Percentiles rank a stretch among this genome's conserved stretches.
phyloP scores from a whole-genome alignment of 305 asterid genomes.

The Fraxinus sp. region DNA sequence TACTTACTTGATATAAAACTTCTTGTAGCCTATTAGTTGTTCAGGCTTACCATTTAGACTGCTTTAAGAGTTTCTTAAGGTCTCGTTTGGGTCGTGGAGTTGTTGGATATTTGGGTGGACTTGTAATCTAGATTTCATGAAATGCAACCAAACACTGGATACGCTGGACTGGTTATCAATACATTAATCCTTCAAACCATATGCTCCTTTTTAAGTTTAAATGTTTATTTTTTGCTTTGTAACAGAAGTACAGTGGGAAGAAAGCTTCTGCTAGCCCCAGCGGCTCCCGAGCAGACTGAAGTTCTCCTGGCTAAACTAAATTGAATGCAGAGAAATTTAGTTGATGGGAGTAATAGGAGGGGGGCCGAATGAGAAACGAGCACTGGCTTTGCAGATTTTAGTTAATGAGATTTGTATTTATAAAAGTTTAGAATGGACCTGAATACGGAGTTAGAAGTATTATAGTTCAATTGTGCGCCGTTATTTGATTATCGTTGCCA shows the following conservation, averaged over 20 bases:
- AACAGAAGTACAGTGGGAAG: slow-evolving; percentile 78
- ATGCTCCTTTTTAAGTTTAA: neutral
- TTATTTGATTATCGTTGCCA: slow-evolving; percentile 30
- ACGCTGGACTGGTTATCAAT: neutral
- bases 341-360: slow-evolving; percentile 13
- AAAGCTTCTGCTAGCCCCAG: slow-evolving; percentile 55
- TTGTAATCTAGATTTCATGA: neutral
- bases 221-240: slow-evolving; percentile 17
- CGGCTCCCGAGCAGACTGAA: slow-evolving; percentile 67
- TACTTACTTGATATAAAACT: neutral
- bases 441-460: slow-evolving; percentile 17
- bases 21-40: neutral
- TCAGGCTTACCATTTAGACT: neutral
- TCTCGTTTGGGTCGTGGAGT: neutral
- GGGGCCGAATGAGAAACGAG: slow-evolving; percentile 11
- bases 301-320: slow-evolving; percentile 16
- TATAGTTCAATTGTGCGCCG: slow-evolving; percentile 34
- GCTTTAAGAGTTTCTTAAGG: neutral
- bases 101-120: neutral
- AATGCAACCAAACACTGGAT: neutral
- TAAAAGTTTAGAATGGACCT: slow-evolving; percentile 21
- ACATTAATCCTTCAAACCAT: neutral
- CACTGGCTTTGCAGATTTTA: slow-evolving; percentile 25
- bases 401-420: slow-evolving; percentile 39
- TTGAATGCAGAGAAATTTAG: slow-evolving; percentile 12